These are phyloP conservation scores for Pleurotus eryngii DNA, from an alignment of 768 basidiomycete species.

Conservation along the genomic window DNA sequence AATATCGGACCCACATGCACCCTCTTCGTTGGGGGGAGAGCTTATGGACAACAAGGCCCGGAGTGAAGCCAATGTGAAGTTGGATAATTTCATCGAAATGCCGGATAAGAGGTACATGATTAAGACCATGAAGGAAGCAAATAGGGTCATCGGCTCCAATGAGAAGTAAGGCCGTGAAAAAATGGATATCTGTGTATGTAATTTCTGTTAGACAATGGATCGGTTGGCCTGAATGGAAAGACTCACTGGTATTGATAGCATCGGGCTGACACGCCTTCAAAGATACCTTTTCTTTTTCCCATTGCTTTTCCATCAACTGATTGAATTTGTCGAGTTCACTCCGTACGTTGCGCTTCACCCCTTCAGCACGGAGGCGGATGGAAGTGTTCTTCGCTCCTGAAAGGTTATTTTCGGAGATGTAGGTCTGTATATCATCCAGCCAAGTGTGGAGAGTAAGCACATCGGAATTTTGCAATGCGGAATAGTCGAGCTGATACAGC, in stretches of 20 bases:
- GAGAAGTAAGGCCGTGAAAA: not conserved
- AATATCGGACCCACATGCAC: not conserved
- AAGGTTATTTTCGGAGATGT: too few species aligned
- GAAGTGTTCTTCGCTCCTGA: too few species aligned
- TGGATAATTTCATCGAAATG: slow-evolving; percentile 2
- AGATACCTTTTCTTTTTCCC: slow-evolving; percentile 1
- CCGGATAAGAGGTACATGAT: slow-evolving; percentile 10
- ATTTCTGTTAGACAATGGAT: not conserved
- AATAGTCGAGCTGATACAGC: too few species aligned
- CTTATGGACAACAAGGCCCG: not conserved
- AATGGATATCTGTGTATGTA: not conserved
- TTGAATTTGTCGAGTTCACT: not conserved
- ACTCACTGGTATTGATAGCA: not conserved
- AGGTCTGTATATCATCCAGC: too few species aligned
- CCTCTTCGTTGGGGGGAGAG: not conserved
- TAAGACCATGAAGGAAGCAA: slow-evolving; percentile 5
- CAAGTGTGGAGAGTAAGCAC: too few species aligned
- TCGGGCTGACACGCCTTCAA: not conserved
- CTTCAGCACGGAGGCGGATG: too few species aligned
- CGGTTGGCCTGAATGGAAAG: not conserved
- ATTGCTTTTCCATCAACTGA: not conserved
- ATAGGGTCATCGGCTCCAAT: slow-evolving; percentile 4
- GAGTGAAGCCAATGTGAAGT: slow-evolving; percentile 5
- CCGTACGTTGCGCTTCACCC: too few species aligned
- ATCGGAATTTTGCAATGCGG: too few species aligned